A percentile compares a stretch with the other conserved stretches of the same genome.
phyloP scores from a whole-genome alignment of 495 filamentous ascomycete genomes.

The Xylaria sp. region DNA sequence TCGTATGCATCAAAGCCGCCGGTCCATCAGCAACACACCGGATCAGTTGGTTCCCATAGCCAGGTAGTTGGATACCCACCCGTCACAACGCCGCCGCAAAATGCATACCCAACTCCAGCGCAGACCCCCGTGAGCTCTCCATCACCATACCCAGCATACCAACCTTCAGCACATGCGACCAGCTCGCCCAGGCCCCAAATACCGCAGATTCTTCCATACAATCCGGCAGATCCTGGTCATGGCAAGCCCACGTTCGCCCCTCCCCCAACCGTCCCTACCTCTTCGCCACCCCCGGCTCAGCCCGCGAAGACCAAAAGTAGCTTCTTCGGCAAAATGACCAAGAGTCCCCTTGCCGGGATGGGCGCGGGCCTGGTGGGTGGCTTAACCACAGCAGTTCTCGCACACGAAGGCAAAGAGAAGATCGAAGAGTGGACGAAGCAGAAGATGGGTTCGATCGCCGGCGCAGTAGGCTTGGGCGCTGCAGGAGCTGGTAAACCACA shows the following conservation, averaged over 20 bases:
- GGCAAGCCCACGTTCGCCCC: constrained; percentile 16
- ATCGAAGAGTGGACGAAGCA: constrained; percentile 22
- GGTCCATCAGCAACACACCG: background rate
- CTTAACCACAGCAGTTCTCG: constrained; percentile 6
- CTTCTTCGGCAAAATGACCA: constrained; percentile 25
- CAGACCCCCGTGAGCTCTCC: constrained; percentile 19
- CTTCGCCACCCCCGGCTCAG: background rate
- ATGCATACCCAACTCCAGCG: constrained; percentile 18
- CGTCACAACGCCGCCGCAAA: background rate
- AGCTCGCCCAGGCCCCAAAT: constrained; percentile 5
- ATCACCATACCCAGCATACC: background rate
- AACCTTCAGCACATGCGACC: background rate
- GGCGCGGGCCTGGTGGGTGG: constrained; percentile 16
- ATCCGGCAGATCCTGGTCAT: constrained; percentile 7
- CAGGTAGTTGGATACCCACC: background rate
- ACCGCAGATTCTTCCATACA: constrained; percentile 25
- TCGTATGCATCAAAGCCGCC: background rate
- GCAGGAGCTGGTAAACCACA: constrained; percentile 9
- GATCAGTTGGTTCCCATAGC: constrained; percentile 5
- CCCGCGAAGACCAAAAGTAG: constrained; percentile 12
- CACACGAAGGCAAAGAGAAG: constrained; percentile 26
- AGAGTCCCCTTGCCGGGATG: constrained; percentile 14
- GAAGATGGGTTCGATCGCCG: constrained; percentile 21
- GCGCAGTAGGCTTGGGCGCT: constrained; percentile 6
- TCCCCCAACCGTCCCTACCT: constrained; percentile 9